phyloP scores from a whole-genome alignment of 805 yeast genomes.

The Naumovozyma baii region DNA sequence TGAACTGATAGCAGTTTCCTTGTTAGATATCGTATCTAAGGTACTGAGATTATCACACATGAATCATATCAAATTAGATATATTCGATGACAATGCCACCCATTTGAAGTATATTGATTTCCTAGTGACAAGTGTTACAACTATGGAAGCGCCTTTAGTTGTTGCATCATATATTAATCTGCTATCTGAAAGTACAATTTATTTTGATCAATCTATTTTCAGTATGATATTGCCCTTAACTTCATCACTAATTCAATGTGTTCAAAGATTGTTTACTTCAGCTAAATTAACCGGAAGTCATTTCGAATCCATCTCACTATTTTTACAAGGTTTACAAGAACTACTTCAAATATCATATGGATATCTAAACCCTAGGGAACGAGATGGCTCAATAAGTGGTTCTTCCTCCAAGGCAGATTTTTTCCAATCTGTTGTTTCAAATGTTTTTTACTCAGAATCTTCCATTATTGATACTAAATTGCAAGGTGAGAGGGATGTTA shows the following conservation, averaged over 20 bases:
- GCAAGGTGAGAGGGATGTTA: slow-evolving; percentile 39
- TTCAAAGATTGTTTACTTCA: slow-evolving; percentile 13
- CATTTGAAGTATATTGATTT: slow-evolving; percentile 35
- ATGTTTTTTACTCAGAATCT: slow-evolving; percentile 26
- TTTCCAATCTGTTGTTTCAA: slow-evolving; percentile 28
- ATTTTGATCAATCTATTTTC: slow-evolving; percentile 43
- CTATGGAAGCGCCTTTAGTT: slow-evolving; percentile 34
- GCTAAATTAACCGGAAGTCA: slow-evolving; percentile 31
- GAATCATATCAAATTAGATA: slow-evolving; percentile 25
- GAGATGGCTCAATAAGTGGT: slow-evolving; percentile 15
- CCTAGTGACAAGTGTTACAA: slow-evolving; percentile 40
- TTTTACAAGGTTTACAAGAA: slow-evolving; percentile 55
- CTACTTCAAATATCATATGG: slow-evolving; percentile 51
- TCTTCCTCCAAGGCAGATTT: slow-evolving; percentile 21
- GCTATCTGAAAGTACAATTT: slow-evolving; percentile 41
- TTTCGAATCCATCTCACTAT: slow-evolving; percentile 37
- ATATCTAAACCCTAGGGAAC: slow-evolving; percentile 34
- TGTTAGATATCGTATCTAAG: slow-evolving; percentile 26
- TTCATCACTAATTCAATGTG: slow-evolving; percentile 33
- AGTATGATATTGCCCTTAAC: slow-evolving; percentile 46
- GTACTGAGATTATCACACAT: slow-evolving; percentile 25
- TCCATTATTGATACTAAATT: slow-evolving; percentile 35
- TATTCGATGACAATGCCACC: slow-evolving; percentile 24
- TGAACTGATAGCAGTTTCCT: slow-evolving; percentile 27
- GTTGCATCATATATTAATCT: slow-evolving; percentile 33